phyloP scores from a whole-genome alignment of 371 early-diverging fungal genomes.

The Blakeslea trispora region DNA sequence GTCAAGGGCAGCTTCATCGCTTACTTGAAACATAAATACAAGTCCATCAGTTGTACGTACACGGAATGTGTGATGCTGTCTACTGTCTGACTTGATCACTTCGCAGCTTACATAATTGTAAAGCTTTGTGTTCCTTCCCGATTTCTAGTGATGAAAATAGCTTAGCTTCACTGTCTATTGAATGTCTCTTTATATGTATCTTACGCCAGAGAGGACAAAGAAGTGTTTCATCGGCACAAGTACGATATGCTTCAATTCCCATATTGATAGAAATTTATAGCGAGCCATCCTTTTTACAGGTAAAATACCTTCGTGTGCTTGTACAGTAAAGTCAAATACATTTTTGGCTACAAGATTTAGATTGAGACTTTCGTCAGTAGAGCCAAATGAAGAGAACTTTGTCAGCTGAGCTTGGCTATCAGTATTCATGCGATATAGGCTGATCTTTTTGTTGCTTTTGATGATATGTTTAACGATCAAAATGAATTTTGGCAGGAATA shows the following conservation, averaged over 20 bases:
- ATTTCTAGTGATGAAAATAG: slow-evolving; percentile 22
- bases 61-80: slow-evolving; percentile 31
- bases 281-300: slow-evolving; percentile 41
- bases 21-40: slow-evolving; percentile 41
- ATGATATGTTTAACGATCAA: slow-evolving; percentile 27
- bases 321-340: slow-evolving; percentile 33
- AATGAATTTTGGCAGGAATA: slow-evolving; percentile 36
- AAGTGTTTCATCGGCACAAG: slow-evolving; percentile 38
- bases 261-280: slow-evolving; percentile 43
- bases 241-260: slow-evolving; percentile 45
- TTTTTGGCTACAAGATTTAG: slow-evolving; percentile 29
- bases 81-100: slow-evolving; percentile 9
- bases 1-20: slow-evolving; percentile 33
- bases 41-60: slow-evolving; percentile 29
- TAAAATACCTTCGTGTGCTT: slow-evolving; percentile 43
- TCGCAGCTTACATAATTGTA: slow-evolving; percentile 35
- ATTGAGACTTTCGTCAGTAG: slow-evolving; percentile 14
- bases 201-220: slow-evolving; percentile 42
- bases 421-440: slow-evolving; percentile 19
- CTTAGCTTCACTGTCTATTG: no score
- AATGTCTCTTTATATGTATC: neutral
- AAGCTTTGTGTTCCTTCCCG: slow-evolving; percentile 22
- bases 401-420: slow-evolving; percentile 16
- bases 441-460: slow-evolving; percentile 18
- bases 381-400: slow-evolving; percentile 4